A percentile compares a stretch with the other conserved stretches of the same genome.
Conservation (phyloP, 495 filamentous ascomycete genomes). For the Penicillium angulare region DNA sequence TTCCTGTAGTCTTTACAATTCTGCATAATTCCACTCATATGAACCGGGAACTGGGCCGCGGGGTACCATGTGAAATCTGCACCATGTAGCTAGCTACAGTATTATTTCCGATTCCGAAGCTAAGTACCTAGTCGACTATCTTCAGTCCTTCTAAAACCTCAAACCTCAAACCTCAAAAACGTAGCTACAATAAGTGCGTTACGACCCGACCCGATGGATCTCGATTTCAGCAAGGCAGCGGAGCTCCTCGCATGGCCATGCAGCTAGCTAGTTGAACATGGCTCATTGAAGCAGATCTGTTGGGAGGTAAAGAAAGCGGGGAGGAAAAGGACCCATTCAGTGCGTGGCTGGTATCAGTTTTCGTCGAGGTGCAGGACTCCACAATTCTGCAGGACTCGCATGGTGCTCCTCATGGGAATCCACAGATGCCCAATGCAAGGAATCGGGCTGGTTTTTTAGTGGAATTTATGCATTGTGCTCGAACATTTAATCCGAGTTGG, state of each 20-base stretch:
- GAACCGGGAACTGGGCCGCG: too few species aligned
- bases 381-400: conserved; percentile 16
- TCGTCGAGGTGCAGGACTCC: conserved; percentile 12
- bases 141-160: too few species aligned
- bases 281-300: not conserved
- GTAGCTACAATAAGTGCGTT: not conserved
- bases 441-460: not conserved
- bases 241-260: not conserved
- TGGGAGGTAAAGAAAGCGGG: not conserved
- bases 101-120: too few species aligned
- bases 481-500: not conserved
- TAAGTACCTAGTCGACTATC: not conserved
- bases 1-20: too few species aligned
- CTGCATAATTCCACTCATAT: too few species aligned
- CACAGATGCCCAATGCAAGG: conserved; percentile 1
- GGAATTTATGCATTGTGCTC: not conserved
- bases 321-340: not conserved
- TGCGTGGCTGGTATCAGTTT: not conserved
- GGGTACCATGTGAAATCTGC: too few species aligned
- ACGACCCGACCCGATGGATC: not conserved
- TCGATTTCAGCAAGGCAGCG: not conserved
- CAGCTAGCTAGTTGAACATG: not conserved
- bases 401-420: conserved; percentile 2
- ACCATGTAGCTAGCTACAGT: too few species aligned
- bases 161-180: not conserved